Evolutionary conservation across 768 basidiomycete genomes (phyloP), one percentile per base, ranked within the genome.

Genomic region (Dioszegia crocea): DNA sequence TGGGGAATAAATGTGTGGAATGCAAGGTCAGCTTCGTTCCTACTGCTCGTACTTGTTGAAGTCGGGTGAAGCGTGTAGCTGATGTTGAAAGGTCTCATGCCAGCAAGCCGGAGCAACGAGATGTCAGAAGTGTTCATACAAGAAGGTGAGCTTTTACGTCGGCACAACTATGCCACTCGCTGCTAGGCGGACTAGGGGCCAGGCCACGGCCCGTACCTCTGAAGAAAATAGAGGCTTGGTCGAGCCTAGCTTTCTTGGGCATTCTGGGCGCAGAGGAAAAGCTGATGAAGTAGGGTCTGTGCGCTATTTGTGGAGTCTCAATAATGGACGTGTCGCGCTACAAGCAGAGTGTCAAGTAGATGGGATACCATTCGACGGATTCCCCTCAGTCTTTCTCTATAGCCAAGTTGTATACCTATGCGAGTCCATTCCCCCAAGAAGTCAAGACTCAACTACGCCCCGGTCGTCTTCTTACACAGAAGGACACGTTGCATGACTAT

Each of bases 61-160:
- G n/a, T n/a, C n/a, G n/a, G n/a, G n/a, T n/a, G 33, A 33, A 33
- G 14, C 6, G 16, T 24, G 17, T n/a, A 39, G 47, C 52, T 62
- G 33, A 59, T 41, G 14, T 40, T 17, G 40, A 29, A n/a, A 68
- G 63, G 57, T 60, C 54, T 40, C 70, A 16, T 64, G 66, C 14
- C 62, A 71, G 52, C 71, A 77, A 54, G 71, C 70, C 41, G 63
- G 68, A 8, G 75, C 70, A 23, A 74, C 64, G 23, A 57, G 74
- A 39, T 78, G 76, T 71, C 74, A 75, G 50, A 72, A 70, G 43
- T 77, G 76, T 52, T 68, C 73, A 10, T 76, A 77, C 59, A 77
- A 77, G 57, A 77, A 77, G 64, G 73, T 63, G 29, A 43, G 60
- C 47, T 55, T 5, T 24, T 24, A 26, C 27, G 49, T 19, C 5